phyloP scores from a whole-genome alignment of 1,284 basidiomycete genomes.

The Cutaneotrichosporon cyanovorans region DNA sequence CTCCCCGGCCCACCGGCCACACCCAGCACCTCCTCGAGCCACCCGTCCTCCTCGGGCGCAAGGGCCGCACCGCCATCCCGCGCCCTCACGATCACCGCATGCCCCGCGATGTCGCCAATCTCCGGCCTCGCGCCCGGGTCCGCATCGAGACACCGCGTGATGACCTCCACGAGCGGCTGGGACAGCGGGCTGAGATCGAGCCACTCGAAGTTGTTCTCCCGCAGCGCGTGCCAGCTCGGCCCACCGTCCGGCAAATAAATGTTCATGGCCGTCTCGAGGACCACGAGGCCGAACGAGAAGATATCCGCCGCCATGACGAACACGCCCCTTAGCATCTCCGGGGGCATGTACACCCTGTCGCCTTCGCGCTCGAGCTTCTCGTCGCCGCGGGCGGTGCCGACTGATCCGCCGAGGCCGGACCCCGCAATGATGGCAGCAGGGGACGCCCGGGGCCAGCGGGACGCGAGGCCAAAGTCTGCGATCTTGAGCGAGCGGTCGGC shows the following conservation, averaged over 20 bases:
- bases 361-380: slow-evolving; percentile 79
- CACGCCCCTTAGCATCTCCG: slow-evolving; percentile 83
- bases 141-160: slow-evolving; percentile 69
- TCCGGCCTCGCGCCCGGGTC: slow-evolving; percentile 59
- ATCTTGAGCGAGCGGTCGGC: slow-evolving; percentile 87
- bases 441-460: slow-evolving; percentile 62
- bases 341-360: slow-evolving; percentile 96
- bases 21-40: slow-evolving; percentile 38
- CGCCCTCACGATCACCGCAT: slow-evolving; percentile 65
- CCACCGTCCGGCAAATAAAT: slow-evolving; percentile 95
- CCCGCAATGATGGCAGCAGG: slow-evolving; percentile 44
- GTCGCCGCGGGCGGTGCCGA: slow-evolving; percentile 14
- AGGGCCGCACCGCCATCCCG: slow-evolving; percentile 47
- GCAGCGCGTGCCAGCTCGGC: slow-evolving; percentile 85
- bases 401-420: slow-evolving; percentile 38
- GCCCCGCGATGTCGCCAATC: slow-evolving; percentile 55
- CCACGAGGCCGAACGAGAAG: slow-evolving; percentile 93
- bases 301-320: slow-evolving; percentile 94
- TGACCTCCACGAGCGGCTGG: slow-evolving; percentile 61
- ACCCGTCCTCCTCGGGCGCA: slow-evolving; percentile 39
- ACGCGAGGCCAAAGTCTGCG: slow-evolving; percentile 97
- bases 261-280: slow-evolving; percentile 91
- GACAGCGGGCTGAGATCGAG: slow-evolving; percentile 68
- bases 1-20: not conserved
- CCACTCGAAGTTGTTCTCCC: slow-evolving; percentile 85